Base-by-base conservation (phyloP, 2,329 filamentous ascomycete genomes). In the Cladosporium sp. region DNA sequence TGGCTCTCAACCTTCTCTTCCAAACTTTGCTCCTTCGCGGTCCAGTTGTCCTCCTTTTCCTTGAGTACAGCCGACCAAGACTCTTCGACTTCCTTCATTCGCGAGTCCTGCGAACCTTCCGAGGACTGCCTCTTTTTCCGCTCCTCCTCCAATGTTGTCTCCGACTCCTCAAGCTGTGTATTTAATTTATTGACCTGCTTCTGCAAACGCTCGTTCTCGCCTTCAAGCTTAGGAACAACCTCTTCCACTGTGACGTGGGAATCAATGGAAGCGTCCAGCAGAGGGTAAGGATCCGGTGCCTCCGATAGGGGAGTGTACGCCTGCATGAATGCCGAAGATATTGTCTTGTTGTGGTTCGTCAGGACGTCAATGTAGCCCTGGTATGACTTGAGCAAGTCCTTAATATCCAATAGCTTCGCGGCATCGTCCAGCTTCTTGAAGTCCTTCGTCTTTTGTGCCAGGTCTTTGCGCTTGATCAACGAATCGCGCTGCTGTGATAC, bases 361-460 rank as follows among this genome's bases (percentile, higher is more conserved):
- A 99, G 82, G 58, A 96, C 86, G 71, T 99, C 94, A 73, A 99
- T 97, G 70, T 97, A 99, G 53, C 88, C 89, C 76, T 99, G 94
- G 78, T 99, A 99, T 50, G 92, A 91, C 93, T 73, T 69, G 59
- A 99, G 76, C 51, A 99, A 77, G 37, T 85, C 85, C 75, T 97
- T 99, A 77, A 96, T 86, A 73, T 99, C 94, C 4, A 80, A 80
- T 55, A 99, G 77, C 74, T 97, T 99, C 57, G 83, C 84, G 10
- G 88, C 78, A 78, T 99, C 91, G 66, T 97, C 93, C 10, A 96
- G 82, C 73, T 97, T 97, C 60, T 92, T 83, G 66, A 97, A 99
- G 68, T 97, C 93, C 70, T 99, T 99, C 0, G 94, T 99, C 80
- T 97, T 97, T 71, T 97, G 92, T n/a, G 95, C 94, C 19, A 99